Base-by-base conservation (phyloP, 306 rosid species). In the Ceratonia siliqua region DNA sequence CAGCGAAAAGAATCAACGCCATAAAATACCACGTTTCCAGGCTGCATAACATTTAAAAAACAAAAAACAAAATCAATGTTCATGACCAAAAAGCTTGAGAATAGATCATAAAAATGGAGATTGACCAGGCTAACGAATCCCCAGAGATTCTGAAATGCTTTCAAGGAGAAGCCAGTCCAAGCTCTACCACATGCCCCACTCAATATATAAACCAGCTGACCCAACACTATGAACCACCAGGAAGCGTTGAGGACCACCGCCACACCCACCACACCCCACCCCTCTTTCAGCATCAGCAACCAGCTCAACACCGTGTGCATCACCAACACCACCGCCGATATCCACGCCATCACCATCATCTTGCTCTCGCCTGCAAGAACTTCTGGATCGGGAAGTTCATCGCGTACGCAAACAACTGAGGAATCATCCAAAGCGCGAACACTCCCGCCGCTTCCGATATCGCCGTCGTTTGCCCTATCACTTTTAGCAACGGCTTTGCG, bases 361-460 rank as follows among this genome's bases (percentile, higher is more conserved):
- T 71, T 91, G 87, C 98, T 94, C 82, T 94, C 20, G 98, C 33
- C 77, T 91, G 98, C 68, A 94, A 70, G 58, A 94, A 94, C 87
- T 94, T 94, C 35, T 90, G 78, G 24, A 88, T 61, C 0, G 98
- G 98, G 42, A 82, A 94, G 56, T 88, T 87, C 81, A 89, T 1
- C 0, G 98, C 91, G 77, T 94, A 94, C 0, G 98, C 98, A 43
- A 85, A 94, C 7, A 94, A 79, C 78, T 94, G 96, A 9, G 98
- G 98, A 1, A 94, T 89, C 98, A 94, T 91, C 89, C 91, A 91
- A 8, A 94, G 1, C 0, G 98, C 77, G 38, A 94, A 80, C 21
- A 39, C 32, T 27, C 98, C 98, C 0, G 98, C 96, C 6, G 94
- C 90, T 55, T 80, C 84, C 0, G 97, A 82, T 22, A 94, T 87